Evolutionary conservation across 2,329 filamentous ascomycete species (phyloP), one percentile per base, ranked within the genome.

Genomic region (Fusarium longipes): DNA sequence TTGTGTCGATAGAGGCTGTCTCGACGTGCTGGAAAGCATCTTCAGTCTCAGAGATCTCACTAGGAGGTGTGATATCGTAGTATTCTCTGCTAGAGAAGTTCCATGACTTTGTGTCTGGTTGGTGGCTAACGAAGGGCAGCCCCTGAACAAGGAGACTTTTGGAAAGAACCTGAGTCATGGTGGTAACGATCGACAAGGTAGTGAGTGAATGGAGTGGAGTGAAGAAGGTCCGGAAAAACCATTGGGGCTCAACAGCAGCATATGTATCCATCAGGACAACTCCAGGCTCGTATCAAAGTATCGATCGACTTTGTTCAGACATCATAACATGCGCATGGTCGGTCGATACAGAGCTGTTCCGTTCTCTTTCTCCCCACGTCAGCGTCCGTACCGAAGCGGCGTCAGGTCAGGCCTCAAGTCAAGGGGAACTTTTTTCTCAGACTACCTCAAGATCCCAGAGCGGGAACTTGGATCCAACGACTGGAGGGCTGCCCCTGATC

Each of bases 11-110:
- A 24, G 63, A 35, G 18, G 58, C 55, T 8, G 57, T 11, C 1
- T 43, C 39, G 5, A 57, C 43, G 11, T 33, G 47, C 11, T 43
- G 42, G 22, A 67, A 67, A 15, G 42, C 67, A 44, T 71, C 67
- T 9, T 72, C 70, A 6, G 65, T 44, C n/a, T 76, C 75, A 9
- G 67, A 73, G 27, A 73, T 54, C 55, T 79, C 77, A 47, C 73
- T 70, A 1, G 75, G 74, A 17, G 77, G 77, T n/a, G 77, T 79
- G 27, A 76, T 71, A 39, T 78, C 75, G 63, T 78, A 77, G 55
- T 77, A 77, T 27, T 36, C 56, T 33, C 57, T 62, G 6, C 67
- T 57, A 15, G 68, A 57, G 43, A 74, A 60, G 6, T 54, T 64
- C 68, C 73, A 76, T n/a, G 70, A 42, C 32, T 75, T 69, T 18